phyloP scores from a whole-genome alignment of 345 rosid genomes.

The Dipteronia dyeriana region DNA sequence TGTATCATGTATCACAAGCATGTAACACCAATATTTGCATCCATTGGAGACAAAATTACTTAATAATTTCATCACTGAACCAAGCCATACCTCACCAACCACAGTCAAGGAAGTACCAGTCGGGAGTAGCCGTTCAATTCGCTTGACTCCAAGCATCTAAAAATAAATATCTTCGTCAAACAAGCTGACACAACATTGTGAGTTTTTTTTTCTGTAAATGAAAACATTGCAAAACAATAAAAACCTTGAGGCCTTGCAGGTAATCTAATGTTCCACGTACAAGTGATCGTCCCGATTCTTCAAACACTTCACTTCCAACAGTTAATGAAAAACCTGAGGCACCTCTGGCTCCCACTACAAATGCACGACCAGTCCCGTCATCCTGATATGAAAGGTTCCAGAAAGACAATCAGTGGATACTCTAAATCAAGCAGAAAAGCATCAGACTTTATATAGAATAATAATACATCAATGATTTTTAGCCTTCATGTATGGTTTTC shows the following conservation, averaged over 20 bases:
- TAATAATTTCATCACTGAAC: conserved; percentile 1
- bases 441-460: conserved; percentile 1
- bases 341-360: conserved; percentile 72
- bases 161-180: conserved; percentile 25
- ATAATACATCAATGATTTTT: conserved; percentile 9
- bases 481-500: conserved; percentile 4
- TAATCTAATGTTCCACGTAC: conserved; percentile 92
- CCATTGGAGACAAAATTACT: background rate
- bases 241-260: conserved; percentile 95
- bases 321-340: conserved; percentile 70
- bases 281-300: conserved; percentile 94
- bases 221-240: conserved; percentile 17
- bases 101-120: conserved; percentile 88
- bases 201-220: background rate
- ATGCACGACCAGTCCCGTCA: conserved; percentile 75
- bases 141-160: conserved; percentile 98
- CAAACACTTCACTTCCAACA: conserved; percentile 77
- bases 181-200: conserved; percentile 4
- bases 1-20: background rate
- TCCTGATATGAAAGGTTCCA: conserved; percentile 44
- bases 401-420: conserved; percentile 1
- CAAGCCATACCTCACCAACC: conserved; percentile 83
- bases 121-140: conserved; percentile 88
- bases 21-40: background rate
- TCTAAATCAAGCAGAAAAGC: background rate